Evolutionary conservation across 345 rosid species (phyloP), one percentile per base, ranked within the genome.

Genomic region (Ricinus communis): DNA sequence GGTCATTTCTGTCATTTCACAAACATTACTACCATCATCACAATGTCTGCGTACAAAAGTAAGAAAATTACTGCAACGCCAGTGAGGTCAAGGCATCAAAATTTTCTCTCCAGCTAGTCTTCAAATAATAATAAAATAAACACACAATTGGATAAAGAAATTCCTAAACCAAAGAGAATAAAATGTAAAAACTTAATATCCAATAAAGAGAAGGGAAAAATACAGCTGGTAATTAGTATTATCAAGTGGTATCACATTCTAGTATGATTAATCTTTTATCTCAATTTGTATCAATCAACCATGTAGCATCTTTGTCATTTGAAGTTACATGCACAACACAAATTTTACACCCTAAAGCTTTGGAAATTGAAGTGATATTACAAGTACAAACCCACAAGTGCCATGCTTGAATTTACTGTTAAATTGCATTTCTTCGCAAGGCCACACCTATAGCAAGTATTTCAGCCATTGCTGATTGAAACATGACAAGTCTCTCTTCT

Each of bases 1-100:
- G 80, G 84, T 13, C 69, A 70, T 47, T 49, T 27, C 11, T 31
- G 80, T 79, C 66, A 72, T 74, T 71, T 73, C 5, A 27, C 40
- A 30, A 30, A 8, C 16, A 21, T 14, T 28, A 33, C 15, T 6
- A 51, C 28, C 30, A 50, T 19, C 1, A 47, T 11, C 36, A n/a
- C 38, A 33, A 33, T 33, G 38, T 60, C 24, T n/a, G 13, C 0
- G 2, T 1, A 36, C 0, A 33, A 31, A 18, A 60, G 64, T 60
- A 45, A 31, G 41, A 53, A 53, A 53, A 53, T 53, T 21, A 16
- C 62, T 12, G 62, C 41, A 30, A 9, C 0, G 8, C 62, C 22
- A 14, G 12, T 27, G 14, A 27, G 40, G 40, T 57, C 62, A 28
- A 28, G n/a, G 9, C 57, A 21, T 3, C 24, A n/a, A 21, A 12